phyloP scores from a whole-genome alignment of 2,329 filamentous ascomycete genomes.

The Curvularia lunata region DNA sequence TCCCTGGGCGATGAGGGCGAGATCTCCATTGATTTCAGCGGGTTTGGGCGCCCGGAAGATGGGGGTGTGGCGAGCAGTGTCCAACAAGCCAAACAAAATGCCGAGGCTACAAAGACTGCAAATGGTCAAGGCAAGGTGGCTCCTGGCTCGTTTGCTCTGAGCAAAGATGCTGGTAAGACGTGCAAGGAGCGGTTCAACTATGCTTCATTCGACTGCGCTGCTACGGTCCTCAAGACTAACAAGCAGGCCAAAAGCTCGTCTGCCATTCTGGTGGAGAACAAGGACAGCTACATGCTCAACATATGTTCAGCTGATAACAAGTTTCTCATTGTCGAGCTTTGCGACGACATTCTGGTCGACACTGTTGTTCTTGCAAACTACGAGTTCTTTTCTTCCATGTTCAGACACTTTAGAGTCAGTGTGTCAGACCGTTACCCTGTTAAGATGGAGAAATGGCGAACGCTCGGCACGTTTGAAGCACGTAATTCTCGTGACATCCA shows the following conservation, averaged over 20 bases:
- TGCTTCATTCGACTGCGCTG: slow-evolving; percentile 95
- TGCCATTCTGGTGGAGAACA: slow-evolving; percentile 91
- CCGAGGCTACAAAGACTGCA: slow-evolving; percentile 22
- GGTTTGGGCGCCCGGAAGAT: slow-evolving; percentile 59
- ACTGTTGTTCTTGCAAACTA: slow-evolving; percentile 98
- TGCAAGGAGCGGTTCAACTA: slow-evolving; percentile 99
- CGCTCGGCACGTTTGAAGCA: slow-evolving; percentile 86
- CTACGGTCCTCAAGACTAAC: slow-evolving; percentile 90
- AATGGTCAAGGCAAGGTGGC: slow-evolving; percentile 39
- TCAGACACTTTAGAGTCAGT: slow-evolving; percentile 86
- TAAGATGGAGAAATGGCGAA: slow-evolving; percentile 89
- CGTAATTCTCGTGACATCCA: slow-evolving; percentile 93
- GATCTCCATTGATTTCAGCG: slow-evolving; percentile 75
- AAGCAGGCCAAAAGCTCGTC: slow-evolving; percentile 84
- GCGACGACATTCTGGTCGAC: slow-evolving; percentile 84
- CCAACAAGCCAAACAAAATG: slow-evolving; percentile 23
- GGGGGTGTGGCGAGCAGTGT: slow-evolving; percentile 25
- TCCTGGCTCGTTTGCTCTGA: slow-evolving; percentile 58
- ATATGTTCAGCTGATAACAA: slow-evolving; percentile 88
- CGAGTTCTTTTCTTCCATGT: slow-evolving; percentile 98
- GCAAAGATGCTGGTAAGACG: slow-evolving; percentile 94
- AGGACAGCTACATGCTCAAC: slow-evolving; percentile 97
- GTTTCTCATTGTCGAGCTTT: slow-evolving; percentile 92
- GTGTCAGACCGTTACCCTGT: slow-evolving; percentile 95
- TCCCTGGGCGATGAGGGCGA: slow-evolving; percentile 86